These are phyloP conservation scores for Melanopsichium pennsylvanicum DNA, from an alignment of 1,284 basidiomycete species.

Conservation along the genomic window DNA sequence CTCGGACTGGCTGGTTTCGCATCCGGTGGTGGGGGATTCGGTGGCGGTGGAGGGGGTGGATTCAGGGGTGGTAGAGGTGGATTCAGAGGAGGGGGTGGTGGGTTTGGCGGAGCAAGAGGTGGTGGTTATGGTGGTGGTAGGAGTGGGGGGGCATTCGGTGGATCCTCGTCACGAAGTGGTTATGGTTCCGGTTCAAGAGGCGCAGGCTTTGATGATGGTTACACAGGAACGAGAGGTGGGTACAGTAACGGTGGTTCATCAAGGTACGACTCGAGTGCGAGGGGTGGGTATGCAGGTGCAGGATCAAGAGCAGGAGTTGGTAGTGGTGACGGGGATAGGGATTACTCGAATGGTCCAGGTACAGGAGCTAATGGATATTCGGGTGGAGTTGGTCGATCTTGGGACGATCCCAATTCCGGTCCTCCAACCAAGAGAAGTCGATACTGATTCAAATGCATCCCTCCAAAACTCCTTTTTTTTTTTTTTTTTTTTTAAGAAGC, in stretches of 20 bases:
- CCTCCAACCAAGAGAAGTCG: slow-evolving; percentile 40
- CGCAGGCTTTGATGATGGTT: slow-evolving; percentile 11
- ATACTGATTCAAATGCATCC: slow-evolving; percentile 15
- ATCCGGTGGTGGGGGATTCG: slow-evolving; percentile 34
- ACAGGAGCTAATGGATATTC: background rate
- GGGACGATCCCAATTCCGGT: slow-evolving; percentile 16
- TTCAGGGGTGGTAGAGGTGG: slow-evolving; percentile 66
- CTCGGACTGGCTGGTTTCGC: too few species aligned
- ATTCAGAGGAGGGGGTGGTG: slow-evolving; percentile 54
- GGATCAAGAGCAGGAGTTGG: too few species aligned
- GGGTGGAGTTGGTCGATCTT: background rate
- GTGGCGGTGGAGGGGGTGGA: slow-evolving; percentile 57
- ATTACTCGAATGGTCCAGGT: slow-evolving; percentile 11
- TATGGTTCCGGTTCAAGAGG: slow-evolving; percentile 1
- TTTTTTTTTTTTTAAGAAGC: too few species aligned
- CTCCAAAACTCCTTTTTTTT: too few species aligned
- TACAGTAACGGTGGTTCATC: too few species aligned
- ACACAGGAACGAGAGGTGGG: too few species aligned
- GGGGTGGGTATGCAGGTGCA: too few species aligned
- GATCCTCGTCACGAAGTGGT: too few species aligned
- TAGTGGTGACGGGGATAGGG: slow-evolving; percentile 7
- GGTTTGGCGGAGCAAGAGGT: background rate
- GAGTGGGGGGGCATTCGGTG: slow-evolving; percentile 21
- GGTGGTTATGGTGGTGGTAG: slow-evolving; percentile 8
- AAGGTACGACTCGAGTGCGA: too few species aligned